Base-by-base conservation (phyloP, 192 early-diverging fungal species). In the Diversispora epigaea region DNA sequence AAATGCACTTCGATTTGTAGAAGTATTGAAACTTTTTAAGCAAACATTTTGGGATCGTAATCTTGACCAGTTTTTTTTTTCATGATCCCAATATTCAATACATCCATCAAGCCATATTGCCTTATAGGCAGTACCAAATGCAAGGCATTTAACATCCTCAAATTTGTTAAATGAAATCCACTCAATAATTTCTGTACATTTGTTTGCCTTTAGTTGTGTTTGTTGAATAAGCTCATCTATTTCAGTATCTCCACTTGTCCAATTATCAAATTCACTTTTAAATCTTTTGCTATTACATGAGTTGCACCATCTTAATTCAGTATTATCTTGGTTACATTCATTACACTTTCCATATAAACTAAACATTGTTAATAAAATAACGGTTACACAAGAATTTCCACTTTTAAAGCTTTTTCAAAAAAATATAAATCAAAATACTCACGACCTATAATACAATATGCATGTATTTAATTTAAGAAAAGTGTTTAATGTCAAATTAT, bases 21-120 rank as follows among this genome's bases (percentile, higher is more conserved):
- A 66, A 66, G 21, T 66, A 40, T 66, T 66, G 8, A 66, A n/a
- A 0, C n/a, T 66, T 66, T 66, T 66, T 66, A 66, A 66, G 10
- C 14, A 15, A 40, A 66, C 64, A 32, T 66, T 41, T 10, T 25
- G 64, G 7, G n/a, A n/a, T 25, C 40, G n/a, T 11, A 3, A 12
- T 66, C 25, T 66, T 66, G 1, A 40, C 25, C 57, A 22, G 4
- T 11, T 32, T 10, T 32, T 22, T 2, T 60, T 11, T 60, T 11
- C 6, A 22, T 8, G 19, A 32, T 67, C 11, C 65, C 65, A 67
- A 10, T 41, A 6, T 11, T 43, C 41, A 45, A 46, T 41, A 67
- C 12, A 25, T 50, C 67, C 67, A 68, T 68, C 67, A 5, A 47
- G 3, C 49, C 67, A 68, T 49, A 22, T 52, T 4, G 67, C 67